phyloP scores from a whole-genome alignment of 2,329 filamentous ascomycete species.

The Diplodia intermedia region DNA sequence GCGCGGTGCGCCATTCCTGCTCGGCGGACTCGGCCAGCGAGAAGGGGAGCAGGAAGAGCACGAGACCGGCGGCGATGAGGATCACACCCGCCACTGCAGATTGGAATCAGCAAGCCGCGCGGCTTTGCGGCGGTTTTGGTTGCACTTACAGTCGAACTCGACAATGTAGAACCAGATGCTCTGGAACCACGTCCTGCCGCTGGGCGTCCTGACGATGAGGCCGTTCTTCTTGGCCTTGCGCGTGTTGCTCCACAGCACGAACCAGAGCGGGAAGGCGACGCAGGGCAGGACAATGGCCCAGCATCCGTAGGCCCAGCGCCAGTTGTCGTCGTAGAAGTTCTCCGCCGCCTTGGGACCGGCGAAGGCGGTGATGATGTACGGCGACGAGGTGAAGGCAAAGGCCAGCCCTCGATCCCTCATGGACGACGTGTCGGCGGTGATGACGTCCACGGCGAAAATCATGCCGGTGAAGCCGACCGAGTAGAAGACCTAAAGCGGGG shows the following conservation, averaged over 20 bases:
- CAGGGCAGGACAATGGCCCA: conserved; percentile 70
- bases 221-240: conserved; percentile 53
- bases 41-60: conserved; percentile 53
- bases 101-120: neutral
- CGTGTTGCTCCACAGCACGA: neutral
- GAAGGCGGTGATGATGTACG: conserved; percentile 71
- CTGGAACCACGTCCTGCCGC: conserved; percentile 55
- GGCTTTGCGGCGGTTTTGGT: conserved; percentile 27
- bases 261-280: conserved; percentile 54
- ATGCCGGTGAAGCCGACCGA: conserved; percentile 58
- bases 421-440: conserved; percentile 72
- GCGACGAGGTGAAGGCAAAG: conserved; percentile 67
- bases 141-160: conserved; percentile 62
- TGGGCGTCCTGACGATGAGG: conserved; percentile 53
- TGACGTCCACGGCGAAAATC: conserved; percentile 67
- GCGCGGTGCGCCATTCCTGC: conserved; percentile 45
- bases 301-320: conserved; percentile 72
- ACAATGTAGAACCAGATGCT: conserved; percentile 61
- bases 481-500: conserved; percentile 65
- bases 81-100: conserved; percentile 64
- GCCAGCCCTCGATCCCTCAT: conserved; percentile 70
- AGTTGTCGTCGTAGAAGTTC: conserved; percentile 63
- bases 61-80: conserved; percentile 66
- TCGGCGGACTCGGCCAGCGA: conserved; percentile 40
- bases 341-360: conserved; percentile 65